Percentiles rank a stretch among this genome's conserved stretches.
Conservation (phyloP, 129 eudicot genomes). For the sunflower (Helianthus annuus) region HanXRQr2.0-SUNRISE NC_035437.2:143128746-143129245, state of each 20-base stretch:
- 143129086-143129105: constrained; percentile 25
- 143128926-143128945: constrained; percentile 88
- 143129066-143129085: constrained; percentile 99
- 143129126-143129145: not conserved
- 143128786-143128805: constrained; percentile 98
- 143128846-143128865: not conserved
- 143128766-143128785: constrained; percentile 84
- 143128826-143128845: constrained; percentile 36
- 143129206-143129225: constrained; percentile 97
- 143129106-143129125: too few species aligned
- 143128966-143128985: constrained; percentile 98
- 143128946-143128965: constrained; percentile 97
- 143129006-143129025: constrained; percentile 66
- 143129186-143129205: constrained; percentile 98
- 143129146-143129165: not conserved
- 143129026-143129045: constrained; percentile 97
- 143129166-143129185: constrained; percentile 98
- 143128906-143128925: constrained; percentile 99
- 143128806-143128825: constrained; percentile 99
- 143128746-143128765: constrained; percentile 96
- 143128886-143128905: constrained; percentile 67
- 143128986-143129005: constrained; percentile 62
- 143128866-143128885: not conserved
- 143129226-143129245: constrained; percentile 89
- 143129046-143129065: constrained; percentile 83